Base-by-base conservation (phyloP, 2,329 filamentous ascomycete species). In the Gnomoniopsis smithogilvyi region DNA sequence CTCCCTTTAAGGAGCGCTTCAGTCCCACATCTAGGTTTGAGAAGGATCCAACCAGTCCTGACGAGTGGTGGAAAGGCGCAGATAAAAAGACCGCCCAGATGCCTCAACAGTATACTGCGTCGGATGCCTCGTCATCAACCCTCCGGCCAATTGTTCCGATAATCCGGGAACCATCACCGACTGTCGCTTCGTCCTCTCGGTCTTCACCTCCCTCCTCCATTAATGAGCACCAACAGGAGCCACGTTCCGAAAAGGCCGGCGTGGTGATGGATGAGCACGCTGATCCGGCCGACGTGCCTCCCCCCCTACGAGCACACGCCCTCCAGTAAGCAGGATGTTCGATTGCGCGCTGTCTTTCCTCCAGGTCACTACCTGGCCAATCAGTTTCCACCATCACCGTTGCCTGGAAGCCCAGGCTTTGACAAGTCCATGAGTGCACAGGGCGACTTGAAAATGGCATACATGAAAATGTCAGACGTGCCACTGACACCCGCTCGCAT, bases 401-500 rank as follows among this genome's bases (percentile, higher is more conserved):
- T 81, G 0, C 85, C 85, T 2, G 72, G 84, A 0, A 88, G 88
- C 1, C 86, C 88, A 1, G 86, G 80, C 0, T 73, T 89, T 43
- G 78, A 85, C 41, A 78, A 78, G 15, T 82, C 82, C 0, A 89
- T 90, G 78, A 82, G 81, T 12, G 83, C 85, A 0, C 81, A 84
- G 58, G 82, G 86, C 1, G 83, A 78, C 2, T 84, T 88, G 48
- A 79, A 75, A 21, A 76, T 91, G 75, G 78, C 80, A 1, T 10
- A 50, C 24, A 56, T 88, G 48, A 79, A 76, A 22, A 77, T 91
- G 76, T 78, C 80, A 1, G 80, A 87, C 11, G 81, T 90, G 14
- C 80, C 82, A 1, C 69, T 83, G 26, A 82, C 80, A 0, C 80
- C 81, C 3, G 67, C 72, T 3, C 52, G 65, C 30, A 56, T 34